Base-by-base conservation (phyloP, 768 basidiomycete genomes). In the Lactarius hengduanensis region DNA sequence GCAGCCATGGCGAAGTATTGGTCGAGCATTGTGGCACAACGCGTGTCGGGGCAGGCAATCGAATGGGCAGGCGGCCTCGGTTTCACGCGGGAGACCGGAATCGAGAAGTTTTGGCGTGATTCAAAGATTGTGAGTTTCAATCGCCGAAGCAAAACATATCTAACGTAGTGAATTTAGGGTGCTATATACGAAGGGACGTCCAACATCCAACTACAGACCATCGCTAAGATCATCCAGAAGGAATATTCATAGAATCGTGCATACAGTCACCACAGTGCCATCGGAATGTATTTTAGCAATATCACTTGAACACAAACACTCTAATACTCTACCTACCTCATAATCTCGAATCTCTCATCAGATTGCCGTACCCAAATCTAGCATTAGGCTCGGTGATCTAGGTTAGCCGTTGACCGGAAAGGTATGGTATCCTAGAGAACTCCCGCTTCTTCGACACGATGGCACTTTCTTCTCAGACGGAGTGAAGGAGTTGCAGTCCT, bases 1-100 rank as follows among this genome's bases (percentile, higher is more conserved):
- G 96, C 97, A 13, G 97, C 97, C 2, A 97, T 98, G 92, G 97
- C 97, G 59, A 99, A 99, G 77, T 96, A 91, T 73, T 93, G 88
- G 83, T 84, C 90, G 28, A 94, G 93, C 66, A 84, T 90, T 26
- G 86, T 99, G 7, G 97, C 97, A 16, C 92, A 96, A 77, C 82
- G 83, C 53, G 95, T 97, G 2, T 84, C 89, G 11, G 94, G 96
- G 8, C 78, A 82, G 53, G 96, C 96, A 20, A 98, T 98, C 69
- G 96, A 98, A 76, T 98, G 96, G 96, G 87, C 89, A 1, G 97
- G 95, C 50, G 96, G 95, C 1, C 83, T 94, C 58, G 96, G 94
- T 0, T 96, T 92, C 78, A 96, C 94, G 61, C 79, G 94, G 61
- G 95, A 98, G 79, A 92, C 92, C 0, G 95, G 94, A 4, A 90